A percentile compares a stretch with the other conserved stretches of the same genome.
These are phyloP conservation scores for Dalbergia cultrata DNA, from an alignment of 306 rosid species.

Conservation along the genomic window DNA sequence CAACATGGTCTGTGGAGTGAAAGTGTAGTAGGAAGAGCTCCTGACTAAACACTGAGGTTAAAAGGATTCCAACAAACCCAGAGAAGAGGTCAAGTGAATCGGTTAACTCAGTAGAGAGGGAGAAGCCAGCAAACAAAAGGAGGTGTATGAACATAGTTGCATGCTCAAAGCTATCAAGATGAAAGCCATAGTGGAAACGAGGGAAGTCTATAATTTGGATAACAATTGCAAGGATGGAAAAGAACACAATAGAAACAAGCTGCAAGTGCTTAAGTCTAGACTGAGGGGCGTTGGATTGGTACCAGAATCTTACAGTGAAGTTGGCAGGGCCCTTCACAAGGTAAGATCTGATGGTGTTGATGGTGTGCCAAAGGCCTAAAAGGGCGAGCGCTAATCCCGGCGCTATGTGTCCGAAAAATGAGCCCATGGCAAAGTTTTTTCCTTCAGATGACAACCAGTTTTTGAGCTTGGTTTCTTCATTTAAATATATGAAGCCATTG, in stretches of 20 bases:
- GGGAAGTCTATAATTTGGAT: constrained; percentile 77
- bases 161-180: constrained; percentile 82
- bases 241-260: constrained; percentile 70
- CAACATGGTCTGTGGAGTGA: constrained; percentile 92
- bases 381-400: constrained; percentile 76
- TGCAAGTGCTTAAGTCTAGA: constrained; percentile 76
- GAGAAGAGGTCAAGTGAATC: constrained; percentile 65
- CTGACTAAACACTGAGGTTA: constrained; percentile 79
- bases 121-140: constrained; percentile 76
- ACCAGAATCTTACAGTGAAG: constrained; percentile 75
- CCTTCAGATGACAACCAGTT: constrained; percentile 44
- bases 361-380: constrained; percentile 85
- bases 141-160: constrained; percentile 96
- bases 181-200: constrained; percentile 61
- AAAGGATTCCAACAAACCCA: constrained; percentile 72
- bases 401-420: constrained; percentile 68
- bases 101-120: constrained; percentile 68
- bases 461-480: constrained; percentile 41
- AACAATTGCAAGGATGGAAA: constrained; percentile 70
- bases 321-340: constrained; percentile 70
- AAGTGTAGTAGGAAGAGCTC: constrained; percentile 88
- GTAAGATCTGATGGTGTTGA: constrained; percentile 77
- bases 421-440: constrained; percentile 62
- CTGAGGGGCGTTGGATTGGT: constrained; percentile 56
- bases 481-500: constrained; percentile 54